Evolutionary conservation across 192 early-diverging fungal species (phyloP).

Genomic region (Coemansia aciculifera): DNA sequence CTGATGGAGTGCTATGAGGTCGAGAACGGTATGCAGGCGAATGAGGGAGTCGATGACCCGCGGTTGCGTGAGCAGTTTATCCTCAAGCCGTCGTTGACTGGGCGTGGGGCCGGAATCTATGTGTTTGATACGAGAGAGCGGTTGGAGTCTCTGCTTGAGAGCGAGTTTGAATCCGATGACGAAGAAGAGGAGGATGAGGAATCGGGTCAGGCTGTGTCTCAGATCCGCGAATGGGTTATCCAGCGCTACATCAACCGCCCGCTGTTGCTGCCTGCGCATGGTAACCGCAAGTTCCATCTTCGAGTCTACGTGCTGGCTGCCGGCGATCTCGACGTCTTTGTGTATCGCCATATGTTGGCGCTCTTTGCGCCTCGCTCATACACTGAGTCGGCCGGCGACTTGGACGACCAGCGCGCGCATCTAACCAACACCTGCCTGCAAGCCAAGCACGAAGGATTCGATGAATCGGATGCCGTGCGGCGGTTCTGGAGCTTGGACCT

Average conservation of each 20-base stretch:
- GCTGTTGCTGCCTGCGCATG: conserved; percentile 43
- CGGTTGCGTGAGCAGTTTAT: conserved; percentile 57
- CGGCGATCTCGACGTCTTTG: conserved; percentile 60
- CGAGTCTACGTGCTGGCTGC: conserved; percentile 63
- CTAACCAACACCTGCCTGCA: conserved; percentile 71
- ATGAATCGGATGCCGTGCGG: conserved; percentile 57
- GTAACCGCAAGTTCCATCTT: conserved; percentile 66
- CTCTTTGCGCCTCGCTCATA: conserved; percentile 64
- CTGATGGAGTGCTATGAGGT: conserved; percentile 69
- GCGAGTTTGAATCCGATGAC: conserved; percentile 46
- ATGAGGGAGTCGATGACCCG: conserved; percentile 40
- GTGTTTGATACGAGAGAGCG: conserved; percentile 61
- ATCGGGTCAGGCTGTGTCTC: conserved; percentile 43
- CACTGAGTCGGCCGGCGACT: conserved; percentile 26
- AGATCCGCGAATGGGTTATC: conserved; percentile 70
- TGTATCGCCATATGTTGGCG: conserved; percentile 64
- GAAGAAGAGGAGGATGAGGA: conserved; percentile 38
- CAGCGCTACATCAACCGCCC: conserved; percentile 66
- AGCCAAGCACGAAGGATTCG: conserved; percentile 49
- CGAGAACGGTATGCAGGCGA: conserved; percentile 55
- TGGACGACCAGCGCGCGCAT: conserved; percentile 57
- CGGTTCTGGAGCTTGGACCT: conserved; percentile 61
- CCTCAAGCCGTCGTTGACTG: conserved; percentile 66
- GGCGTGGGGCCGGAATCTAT: conserved; percentile 63
- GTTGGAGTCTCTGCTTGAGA: conserved; percentile 54